These are phyloP conservation scores for Amylostereum areolatum DNA, from an alignment of 1,284 basidiomycete genomes.

Conservation along the genomic window DNA sequence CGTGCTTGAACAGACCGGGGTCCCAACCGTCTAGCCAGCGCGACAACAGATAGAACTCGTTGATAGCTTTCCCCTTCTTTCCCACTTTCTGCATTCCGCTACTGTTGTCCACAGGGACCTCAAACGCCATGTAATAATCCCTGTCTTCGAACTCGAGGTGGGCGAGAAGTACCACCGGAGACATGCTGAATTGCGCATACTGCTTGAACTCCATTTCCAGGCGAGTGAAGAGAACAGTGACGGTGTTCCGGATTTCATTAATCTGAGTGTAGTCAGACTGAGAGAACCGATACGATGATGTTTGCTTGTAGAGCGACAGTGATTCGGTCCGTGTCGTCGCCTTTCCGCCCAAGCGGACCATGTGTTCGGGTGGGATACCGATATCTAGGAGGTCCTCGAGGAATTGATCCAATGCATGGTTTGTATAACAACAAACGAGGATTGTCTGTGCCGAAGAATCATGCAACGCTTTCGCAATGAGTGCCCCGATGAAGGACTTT, in stretches of 20 bases:
- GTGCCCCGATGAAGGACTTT: conserved; percentile 61
- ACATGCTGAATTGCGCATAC: no score
- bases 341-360: conserved; percentile 53
- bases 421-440: conserved; percentile 62
- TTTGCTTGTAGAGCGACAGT: conserved; percentile 34
- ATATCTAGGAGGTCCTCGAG: conserved; percentile 52
- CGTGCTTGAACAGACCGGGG: conserved; percentile 33
- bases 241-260: no score
- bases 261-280: neutral
- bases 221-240: no score
- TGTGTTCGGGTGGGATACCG: conserved; percentile 39
- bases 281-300: neutral
- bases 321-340: conserved; percentile 37
- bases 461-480: conserved; percentile 51
- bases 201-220: no score
- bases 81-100: conserved; percentile 41
- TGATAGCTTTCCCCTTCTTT: conserved; percentile 28
- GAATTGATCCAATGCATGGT: conserved; percentile 63
- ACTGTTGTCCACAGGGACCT: conserved; percentile 27
- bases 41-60: conserved; percentile 34
- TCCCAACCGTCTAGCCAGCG: conserved; percentile 38
- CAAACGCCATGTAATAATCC: conserved; percentile 41
- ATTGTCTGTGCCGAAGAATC: conserved; percentile 40
- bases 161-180: conserved; percentile 7
- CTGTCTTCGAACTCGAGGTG: conserved; percentile 22